A percentile compares a stretch with the other conserved stretches of the same genome.
Evolutionary conservation across 2,329 filamentous ascomycete genomes (phyloP).

Genomic region (Epichloe amarillans): DNA sequence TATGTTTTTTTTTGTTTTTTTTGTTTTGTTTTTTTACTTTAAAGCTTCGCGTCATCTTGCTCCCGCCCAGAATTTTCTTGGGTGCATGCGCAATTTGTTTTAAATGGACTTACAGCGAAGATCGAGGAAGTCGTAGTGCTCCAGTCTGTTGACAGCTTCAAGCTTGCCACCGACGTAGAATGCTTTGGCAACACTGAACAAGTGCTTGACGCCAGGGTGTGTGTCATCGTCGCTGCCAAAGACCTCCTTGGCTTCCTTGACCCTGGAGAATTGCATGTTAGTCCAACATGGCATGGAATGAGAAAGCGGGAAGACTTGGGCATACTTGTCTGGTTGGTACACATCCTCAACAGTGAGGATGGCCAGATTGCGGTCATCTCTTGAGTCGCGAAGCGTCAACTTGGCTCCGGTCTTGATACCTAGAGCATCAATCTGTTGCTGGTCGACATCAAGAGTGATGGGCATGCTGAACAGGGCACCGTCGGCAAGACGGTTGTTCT

Average conservation of each 20-base stretch:
- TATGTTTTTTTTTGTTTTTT: background rate
- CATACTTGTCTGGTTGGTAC: constrained; percentile 90
- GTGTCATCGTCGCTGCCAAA: constrained; percentile 84
- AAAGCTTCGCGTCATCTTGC: too few relatives aligned
- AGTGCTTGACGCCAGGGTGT: constrained; percentile 85
- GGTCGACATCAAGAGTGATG: constrained; percentile 78
- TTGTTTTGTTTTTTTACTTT: too few relatives aligned
- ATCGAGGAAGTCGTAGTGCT: constrained; percentile 98
- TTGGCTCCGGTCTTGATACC: constrained; percentile 69
- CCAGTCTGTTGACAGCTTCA: constrained; percentile 84
- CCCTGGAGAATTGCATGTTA: constrained; percentile 32
- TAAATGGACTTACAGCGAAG: constrained; percentile 58
- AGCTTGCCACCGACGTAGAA: constrained; percentile 94
- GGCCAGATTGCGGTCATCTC: constrained; percentile 89
- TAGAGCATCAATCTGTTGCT: constrained; percentile 59
- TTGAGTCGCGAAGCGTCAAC: constrained; percentile 83
- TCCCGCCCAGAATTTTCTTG: too few relatives aligned
- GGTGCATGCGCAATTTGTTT: background rate
- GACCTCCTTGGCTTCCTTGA: constrained; percentile 82
- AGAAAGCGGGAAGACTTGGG: background rate
- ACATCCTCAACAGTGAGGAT: constrained; percentile 94
- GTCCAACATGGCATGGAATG: background rate
- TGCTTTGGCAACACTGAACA: constrained; percentile 67
- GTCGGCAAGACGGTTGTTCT: constrained; percentile 71
- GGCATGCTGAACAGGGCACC: constrained; percentile 93